Conservation (phyloP, 352 stramenopile genomes). For the Phytophthora sp. region DNA sequence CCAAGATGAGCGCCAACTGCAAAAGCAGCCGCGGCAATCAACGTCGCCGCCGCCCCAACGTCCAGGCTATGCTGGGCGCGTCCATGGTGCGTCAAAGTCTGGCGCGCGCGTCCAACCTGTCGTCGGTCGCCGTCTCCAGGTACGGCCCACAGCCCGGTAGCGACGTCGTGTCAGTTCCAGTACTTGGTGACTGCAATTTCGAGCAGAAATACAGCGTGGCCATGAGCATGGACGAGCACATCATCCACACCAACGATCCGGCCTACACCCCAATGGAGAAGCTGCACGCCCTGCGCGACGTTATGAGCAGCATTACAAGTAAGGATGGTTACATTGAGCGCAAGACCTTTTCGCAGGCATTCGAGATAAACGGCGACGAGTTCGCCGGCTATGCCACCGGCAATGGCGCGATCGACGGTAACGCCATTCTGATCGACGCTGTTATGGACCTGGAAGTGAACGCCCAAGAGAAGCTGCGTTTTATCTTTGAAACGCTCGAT, state of each 20-base stretch:
- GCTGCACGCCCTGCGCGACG: constrained; percentile 71
- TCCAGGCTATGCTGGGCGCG: constrained; percentile 72
- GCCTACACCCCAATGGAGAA: constrained; percentile 59
- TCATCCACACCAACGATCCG: constrained; percentile 23
- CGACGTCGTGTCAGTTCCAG: constrained; percentile 66
- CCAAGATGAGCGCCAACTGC: constrained; percentile 39
- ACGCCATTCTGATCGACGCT: constrained; percentile 83
- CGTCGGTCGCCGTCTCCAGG: constrained; percentile 41
- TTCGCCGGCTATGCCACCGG: constrained; percentile 63
- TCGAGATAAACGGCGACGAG: constrained; percentile 63
- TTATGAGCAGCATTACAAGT: constrained; percentile 75
- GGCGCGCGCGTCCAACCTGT: constrained; percentile 51
- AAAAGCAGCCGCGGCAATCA: constrained; percentile 33
- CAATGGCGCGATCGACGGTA: constrained; percentile 68
- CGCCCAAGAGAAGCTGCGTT: constrained; percentile 77
- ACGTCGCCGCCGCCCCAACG: constrained; percentile 58
- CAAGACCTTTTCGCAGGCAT: constrained; percentile 76
- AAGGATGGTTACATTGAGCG: constrained; percentile 72
- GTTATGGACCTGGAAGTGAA: constrained; percentile 79
- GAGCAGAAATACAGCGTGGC: constrained; percentile 72
- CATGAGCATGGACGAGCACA: constrained; percentile 62
- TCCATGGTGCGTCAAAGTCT: constrained; percentile 66
- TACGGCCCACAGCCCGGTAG: constrained; percentile 58
- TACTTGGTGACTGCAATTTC: constrained; percentile 71
- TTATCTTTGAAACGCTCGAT: constrained; percentile 88